Percentiles rank a stretch among this genome's conserved stretches.
Evolutionary conservation across 345 rosid species (phyloP).

Genomic region (Turnera subulata): DNA sequence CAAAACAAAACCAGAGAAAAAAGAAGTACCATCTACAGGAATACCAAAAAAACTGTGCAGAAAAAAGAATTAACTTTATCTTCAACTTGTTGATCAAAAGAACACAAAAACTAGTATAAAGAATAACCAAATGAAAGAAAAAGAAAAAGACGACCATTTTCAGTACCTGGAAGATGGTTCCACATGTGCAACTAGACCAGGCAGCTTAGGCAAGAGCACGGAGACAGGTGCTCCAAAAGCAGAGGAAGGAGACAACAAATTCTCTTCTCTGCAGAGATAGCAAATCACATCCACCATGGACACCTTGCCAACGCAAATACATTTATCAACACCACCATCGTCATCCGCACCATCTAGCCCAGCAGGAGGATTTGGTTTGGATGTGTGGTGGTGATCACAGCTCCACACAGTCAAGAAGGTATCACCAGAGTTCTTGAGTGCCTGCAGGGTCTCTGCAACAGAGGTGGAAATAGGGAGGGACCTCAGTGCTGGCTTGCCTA

Average conservation of each 20-base stretch:
- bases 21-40: too few relatives aligned
- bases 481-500: slow-evolving; percentile 85
- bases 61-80: too few relatives aligned
- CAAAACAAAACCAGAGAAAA: too few relatives aligned
- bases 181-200: slow-evolving; percentile 50
- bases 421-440: slow-evolving; percentile 58
- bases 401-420: slow-evolving; percentile 69
- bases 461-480: slow-evolving; percentile 54
- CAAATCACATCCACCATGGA: slow-evolving; percentile 88
- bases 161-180: slow-evolving; percentile 66
- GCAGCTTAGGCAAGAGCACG: slow-evolving; percentile 46
- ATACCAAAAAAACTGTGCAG: too few relatives aligned
- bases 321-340: slow-evolving; percentile 19
- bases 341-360: too few relatives aligned
- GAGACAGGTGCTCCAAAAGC: slow-evolving; percentile 64
- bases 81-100: too few relatives aligned
- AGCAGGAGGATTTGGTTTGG: not conserved
- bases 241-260: slow-evolving; percentile 41
- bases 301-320: slow-evolving; percentile 79
- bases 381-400: slow-evolving; percentile 53
- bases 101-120: not conserved
- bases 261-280: slow-evolving; percentile 55
- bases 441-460: slow-evolving; percentile 49
- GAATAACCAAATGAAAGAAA: not conserved
- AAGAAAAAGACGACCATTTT: not conserved